Conservation (phyloP, 208 protist genomes). For the Crithidia expoeki region DNA sequence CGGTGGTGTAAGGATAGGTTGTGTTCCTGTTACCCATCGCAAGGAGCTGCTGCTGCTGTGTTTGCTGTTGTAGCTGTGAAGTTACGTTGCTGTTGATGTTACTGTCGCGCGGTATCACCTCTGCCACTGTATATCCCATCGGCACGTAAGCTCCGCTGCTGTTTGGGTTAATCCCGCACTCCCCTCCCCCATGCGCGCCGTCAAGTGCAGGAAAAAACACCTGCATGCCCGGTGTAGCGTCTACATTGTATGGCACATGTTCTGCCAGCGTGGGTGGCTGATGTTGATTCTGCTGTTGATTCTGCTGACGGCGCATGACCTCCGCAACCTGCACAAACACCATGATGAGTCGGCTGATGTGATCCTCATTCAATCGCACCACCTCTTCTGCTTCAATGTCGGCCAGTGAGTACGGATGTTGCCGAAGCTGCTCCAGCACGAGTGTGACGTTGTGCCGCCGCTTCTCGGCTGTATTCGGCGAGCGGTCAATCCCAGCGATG, state of each 20-base stretch:
- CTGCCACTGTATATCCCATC: conserved; percentile 47
- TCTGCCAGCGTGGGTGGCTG: conserved; percentile 15
- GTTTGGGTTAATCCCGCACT: neutral
- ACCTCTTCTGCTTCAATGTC: conserved; percentile 78
- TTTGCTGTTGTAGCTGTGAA: neutral
- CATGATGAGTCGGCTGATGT: conserved; percentile 83
- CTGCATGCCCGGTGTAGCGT: neutral
- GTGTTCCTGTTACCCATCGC: neutral
- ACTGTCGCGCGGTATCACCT: conserved; percentile 31
- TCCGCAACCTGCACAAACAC: conserved; percentile 77
- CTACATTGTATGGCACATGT: neutral
- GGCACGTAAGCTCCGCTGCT: conserved; percentile 24
- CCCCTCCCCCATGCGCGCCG: neutral
- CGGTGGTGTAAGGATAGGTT: neutral
- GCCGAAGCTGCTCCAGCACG: conserved; percentile 74
- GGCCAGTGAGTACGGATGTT: conserved; percentile 54
- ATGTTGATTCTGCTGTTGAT: conserved; percentile 17
- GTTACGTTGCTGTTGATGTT: neutral
- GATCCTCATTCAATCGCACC: conserved; percentile 76
- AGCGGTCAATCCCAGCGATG: conserved; percentile 69
- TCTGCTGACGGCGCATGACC: conserved; percentile 34
- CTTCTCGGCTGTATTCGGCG: conserved; percentile 77
- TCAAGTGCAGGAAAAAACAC: neutral
- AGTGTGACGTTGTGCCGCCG: conserved; percentile 74
- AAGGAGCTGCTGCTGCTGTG: conserved; percentile 15